Base-by-base conservation (phyloP, 768 basidiomycete genomes). In the Lactifluus piperatus region DNA sequence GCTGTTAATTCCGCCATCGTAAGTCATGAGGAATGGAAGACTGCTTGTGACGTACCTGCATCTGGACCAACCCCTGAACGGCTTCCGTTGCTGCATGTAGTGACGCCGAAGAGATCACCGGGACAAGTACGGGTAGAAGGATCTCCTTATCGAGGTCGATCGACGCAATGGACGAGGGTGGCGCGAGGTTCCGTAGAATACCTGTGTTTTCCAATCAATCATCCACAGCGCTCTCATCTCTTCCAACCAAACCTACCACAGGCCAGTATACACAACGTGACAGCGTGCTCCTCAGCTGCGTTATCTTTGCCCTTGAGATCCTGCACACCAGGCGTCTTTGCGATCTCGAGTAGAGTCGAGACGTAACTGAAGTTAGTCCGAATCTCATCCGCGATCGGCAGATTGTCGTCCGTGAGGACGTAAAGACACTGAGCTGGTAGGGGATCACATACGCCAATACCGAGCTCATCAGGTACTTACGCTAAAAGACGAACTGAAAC, bases 351-450 rank as follows among this genome's bases (percentile, higher is more conserved):
- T 5, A 94, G 77, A 66, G 81, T 85, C 6, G 83, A 74, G 51
- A 81, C 75, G 66, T 87, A 87, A 2, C 77, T 74, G 14, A 78
- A 79, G 68, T 87, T 76, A 26, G 77, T 70, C 22, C 83, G 77
- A 20, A 94, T 68, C 55, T 84, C 83, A n/a, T 80, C 69, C 53
- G 85, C 82, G 30, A 85, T 82, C 18, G 85, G 80, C n/a, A 73
- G 75, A 62, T 97, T 97, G 68, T 97, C 94, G 69, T 94, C 92
- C 2, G 92, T 91, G 27, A 97, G 75, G 60, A 95, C 90, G 70
- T 95, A 97, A 18, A 97, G 74, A 67, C 92, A 92, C 68, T 97
- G 94, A 0, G 91, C 93, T 93, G 65, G n/a, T 50, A 16, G 11
- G 37, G 11, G 34, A 11, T 9, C n/a, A 27, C n/a, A 39, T 24